Evolutionary conservation across 441 rosid species (phyloP).

Genomic region (Erodium texanum): DNA sequence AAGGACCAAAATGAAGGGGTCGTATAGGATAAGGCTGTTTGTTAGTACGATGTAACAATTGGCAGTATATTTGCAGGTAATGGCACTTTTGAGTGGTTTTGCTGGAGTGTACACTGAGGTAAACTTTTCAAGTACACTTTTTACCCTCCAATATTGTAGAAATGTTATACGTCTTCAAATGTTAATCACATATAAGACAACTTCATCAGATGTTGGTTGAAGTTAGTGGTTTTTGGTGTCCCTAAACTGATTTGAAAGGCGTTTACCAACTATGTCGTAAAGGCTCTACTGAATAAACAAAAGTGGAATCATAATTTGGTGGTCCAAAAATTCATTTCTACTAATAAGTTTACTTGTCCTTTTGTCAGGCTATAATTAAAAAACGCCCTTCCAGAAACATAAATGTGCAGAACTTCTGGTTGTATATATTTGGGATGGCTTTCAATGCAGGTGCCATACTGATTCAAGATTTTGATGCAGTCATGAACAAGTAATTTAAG

Average conservation of each 20-base stretch:
- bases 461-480: slow-evolving; percentile 86
- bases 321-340: neutral
- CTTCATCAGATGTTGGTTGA: slow-evolving; percentile 8
- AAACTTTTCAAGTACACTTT: slow-evolving; percentile 15
- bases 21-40: slow-evolving; percentile 3
- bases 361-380: slow-evolving; percentile 82
- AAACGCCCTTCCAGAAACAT: slow-evolving; percentile 85
- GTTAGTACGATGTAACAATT: slow-evolving; percentile 1
- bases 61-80: slow-evolving; percentile 41
- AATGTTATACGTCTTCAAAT: neutral
- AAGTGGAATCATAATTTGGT: slow-evolving; percentile 6
- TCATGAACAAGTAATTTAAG: slow-evolving; percentile 55
- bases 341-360: slow-evolving; percentile 12
- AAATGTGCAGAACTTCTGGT: slow-evolving; percentile 92
- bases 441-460: slow-evolving; percentile 88
- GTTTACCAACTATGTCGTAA: neutral
- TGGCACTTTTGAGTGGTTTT: slow-evolving; percentile 94
- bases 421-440: slow-evolving; percentile 85
- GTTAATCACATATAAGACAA: neutral
- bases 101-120: slow-evolving; percentile 98
- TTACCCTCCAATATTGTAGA: slow-evolving; percentile 1
- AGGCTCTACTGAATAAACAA: slow-evolving; percentile 2
- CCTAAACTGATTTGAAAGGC: neutral
- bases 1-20: slow-evolving; percentile 1
- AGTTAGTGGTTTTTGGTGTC: slow-evolving; percentile 3